Conservation (phyloP, 768 basidiomycete species). For the Kwoniella sp. region DNA sequence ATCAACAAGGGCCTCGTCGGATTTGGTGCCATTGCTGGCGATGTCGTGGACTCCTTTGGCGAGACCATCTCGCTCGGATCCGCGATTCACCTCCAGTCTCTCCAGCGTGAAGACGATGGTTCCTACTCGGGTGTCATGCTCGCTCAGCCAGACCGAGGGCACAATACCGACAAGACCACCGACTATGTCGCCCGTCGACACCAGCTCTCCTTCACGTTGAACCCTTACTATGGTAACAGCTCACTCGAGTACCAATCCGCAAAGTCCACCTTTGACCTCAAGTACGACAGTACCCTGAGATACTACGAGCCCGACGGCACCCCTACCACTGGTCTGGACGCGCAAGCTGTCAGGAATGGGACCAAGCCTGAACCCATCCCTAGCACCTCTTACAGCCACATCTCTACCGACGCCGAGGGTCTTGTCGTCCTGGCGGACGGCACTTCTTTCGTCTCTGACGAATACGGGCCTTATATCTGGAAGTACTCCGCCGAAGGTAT, state of each 20-base stretch:
- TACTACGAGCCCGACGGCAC: conserved; percentile 59
- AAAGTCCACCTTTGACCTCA: conserved; percentile 62
- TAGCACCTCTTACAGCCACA: conserved; percentile 58
- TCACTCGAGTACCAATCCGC: conserved; percentile 62
- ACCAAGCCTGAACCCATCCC: conserved; percentile 61
- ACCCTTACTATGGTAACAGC: conserved; percentile 61
- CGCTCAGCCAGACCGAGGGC: conserved; percentile 66
- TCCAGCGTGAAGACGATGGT: conserved; percentile 49
- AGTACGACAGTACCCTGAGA: conserved; percentile 62
- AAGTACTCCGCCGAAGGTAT: conserved; percentile 61
- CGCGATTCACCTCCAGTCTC: conserved; percentile 63
- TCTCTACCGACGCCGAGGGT: conserved; percentile 66
- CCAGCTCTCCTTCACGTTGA: conserved; percentile 64
- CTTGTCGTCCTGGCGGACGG: conserved; percentile 65
- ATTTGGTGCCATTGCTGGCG: conserved; percentile 35
- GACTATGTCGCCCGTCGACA: conserved; percentile 71
- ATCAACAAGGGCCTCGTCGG: conserved; percentile 48
- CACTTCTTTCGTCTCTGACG: conserved; percentile 69
- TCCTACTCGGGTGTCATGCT: conserved; percentile 62
- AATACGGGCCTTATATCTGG: conserved; percentile 72
- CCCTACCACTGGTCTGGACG: conserved; percentile 66
- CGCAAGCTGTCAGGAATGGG: conserved; percentile 60
- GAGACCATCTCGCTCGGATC: conserved; percentile 63
- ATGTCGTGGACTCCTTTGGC: conserved; percentile 32
- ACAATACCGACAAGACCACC: conserved; percentile 61